phyloP scores from a whole-genome alignment of 2,329 filamentous ascomycete genomes.

The Grosmannia clavigera region DNA sequence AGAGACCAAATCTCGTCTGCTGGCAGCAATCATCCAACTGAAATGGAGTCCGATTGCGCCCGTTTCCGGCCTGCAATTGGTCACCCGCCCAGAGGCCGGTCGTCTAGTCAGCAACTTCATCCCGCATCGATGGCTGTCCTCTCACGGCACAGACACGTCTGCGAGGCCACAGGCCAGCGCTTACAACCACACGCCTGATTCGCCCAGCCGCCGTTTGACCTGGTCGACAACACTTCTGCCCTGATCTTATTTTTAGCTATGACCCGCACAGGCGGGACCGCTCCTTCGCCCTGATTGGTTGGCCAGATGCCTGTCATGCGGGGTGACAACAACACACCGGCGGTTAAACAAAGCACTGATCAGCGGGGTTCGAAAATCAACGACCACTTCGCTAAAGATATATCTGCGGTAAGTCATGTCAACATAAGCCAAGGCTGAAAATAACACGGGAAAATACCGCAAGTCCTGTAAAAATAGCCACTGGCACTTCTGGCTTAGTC shows the following conservation, averaged over 20 bases:
- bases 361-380: not conserved
- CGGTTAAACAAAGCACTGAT: not conserved
- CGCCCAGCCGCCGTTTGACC: not conserved
- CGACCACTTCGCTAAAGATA: too few species aligned
- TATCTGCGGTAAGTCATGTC: not conserved
- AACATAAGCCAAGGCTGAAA: not conserved
- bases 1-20: too few species aligned
- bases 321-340: not conserved
- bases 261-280: not conserved
- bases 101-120: too few species aligned
- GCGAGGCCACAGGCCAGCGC: not conserved
- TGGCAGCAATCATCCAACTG: too few species aligned
- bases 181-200: not conserved
- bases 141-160: too few species aligned
- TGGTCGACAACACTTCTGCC: not conserved
- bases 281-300: not conserved
- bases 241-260: not conserved
- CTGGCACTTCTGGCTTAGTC: not conserved
- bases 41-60: too few species aligned
- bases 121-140: too few species aligned
- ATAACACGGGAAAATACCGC: not conserved
- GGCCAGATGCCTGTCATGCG: not conserved
- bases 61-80: too few species aligned
- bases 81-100: too few species aligned
- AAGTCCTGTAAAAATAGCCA: not conserved